A percentile compares a stretch with the other conserved stretches of the same genome.
Conservation (phyloP, 352 stramenopile species). For the Globisporangium heterothallicum region DNA sequence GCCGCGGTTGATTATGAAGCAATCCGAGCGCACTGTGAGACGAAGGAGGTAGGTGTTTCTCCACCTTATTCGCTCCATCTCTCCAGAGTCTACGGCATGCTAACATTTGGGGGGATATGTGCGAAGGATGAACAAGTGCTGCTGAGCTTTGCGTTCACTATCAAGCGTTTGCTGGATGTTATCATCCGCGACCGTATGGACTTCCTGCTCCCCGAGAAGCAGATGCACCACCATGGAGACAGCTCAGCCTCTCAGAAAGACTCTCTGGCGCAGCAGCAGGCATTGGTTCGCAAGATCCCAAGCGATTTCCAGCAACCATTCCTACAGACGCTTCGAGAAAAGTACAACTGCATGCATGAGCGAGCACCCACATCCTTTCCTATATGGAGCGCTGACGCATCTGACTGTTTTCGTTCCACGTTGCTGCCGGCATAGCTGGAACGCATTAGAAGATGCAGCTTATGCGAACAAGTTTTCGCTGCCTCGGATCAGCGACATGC, state of each 20-base stretch:
- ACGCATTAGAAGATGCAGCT: constrained; percentile 12
- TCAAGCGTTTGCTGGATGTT: constrained; percentile 41
- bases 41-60: constrained; percentile 13
- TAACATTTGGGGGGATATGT: neutral
- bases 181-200: constrained; percentile 42
- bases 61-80: too few relatives aligned
- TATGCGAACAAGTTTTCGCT: constrained; percentile 20
- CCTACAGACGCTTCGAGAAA: constrained; percentile 28
- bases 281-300: constrained; percentile 31
- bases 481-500: constrained; percentile 28
- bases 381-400: neutral
- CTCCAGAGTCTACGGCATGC: too few relatives aligned
- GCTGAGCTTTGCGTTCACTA: constrained; percentile 23
- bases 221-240: neutral
- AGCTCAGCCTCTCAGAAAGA: constrained; percentile 22
- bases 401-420: neutral
- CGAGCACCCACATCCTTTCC: too few relatives aligned
- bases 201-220: constrained; percentile 35
- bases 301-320: constrained; percentile 36
- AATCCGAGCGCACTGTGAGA: constrained; percentile 6
- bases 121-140: constrained; percentile 37
- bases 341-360: constrained; percentile 12
- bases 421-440: constrained; percentile 18
- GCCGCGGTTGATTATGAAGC: constrained; percentile 5
- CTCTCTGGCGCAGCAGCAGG: constrained; percentile 25